A percentile compares a stretch with the other conserved stretches of the same genome.
phyloP scores from a whole-genome alignment of 768 basidiomycete genomes.

The Hericium erinaceus region DNA sequence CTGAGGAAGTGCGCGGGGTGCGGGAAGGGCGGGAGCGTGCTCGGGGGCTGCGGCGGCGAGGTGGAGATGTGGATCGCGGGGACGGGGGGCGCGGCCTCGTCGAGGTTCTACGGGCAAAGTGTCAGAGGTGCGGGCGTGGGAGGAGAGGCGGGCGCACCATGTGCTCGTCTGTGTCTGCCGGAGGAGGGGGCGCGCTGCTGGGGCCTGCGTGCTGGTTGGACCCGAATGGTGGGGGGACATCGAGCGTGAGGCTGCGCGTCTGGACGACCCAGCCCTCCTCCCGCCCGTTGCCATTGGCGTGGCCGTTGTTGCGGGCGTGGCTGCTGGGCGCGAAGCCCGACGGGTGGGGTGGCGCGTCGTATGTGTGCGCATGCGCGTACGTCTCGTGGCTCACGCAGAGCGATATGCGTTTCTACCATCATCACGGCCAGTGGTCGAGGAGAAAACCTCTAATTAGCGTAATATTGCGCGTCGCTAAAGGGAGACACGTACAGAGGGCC shows the following conservation, averaged over 20 bases:
- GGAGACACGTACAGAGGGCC: conserved; percentile 39
- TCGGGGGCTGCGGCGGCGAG: conserved; percentile 9
- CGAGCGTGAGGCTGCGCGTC: conserved; percentile 57
- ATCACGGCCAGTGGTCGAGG: background rate
- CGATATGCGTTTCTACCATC: conserved; percentile 48
- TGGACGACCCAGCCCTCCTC: conserved; percentile 70
- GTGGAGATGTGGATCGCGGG: conserved; percentile 14
- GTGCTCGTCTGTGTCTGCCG: conserved; percentile 26
- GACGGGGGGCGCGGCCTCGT: conserved; percentile 7
- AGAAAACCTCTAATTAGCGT: background rate
- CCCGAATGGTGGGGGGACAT: conserved; percentile 22
- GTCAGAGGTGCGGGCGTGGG: background rate
- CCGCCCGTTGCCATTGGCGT: conserved; percentile 9
- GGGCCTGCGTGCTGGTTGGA: background rate
- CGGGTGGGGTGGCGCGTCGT: conserved; percentile 19
- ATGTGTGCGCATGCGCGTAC: conserved; percentile 7
- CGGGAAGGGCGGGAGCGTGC: conserved; percentile 20
- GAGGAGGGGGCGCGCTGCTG: background rate
- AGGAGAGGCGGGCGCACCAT: conserved; percentile 31
- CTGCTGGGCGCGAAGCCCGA: conserved; percentile 18
- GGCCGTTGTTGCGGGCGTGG: too few species aligned
- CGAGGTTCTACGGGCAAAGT: conserved; percentile 5
- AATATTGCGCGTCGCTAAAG: conserved; percentile 2
- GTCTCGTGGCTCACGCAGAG: conserved; percentile 27
- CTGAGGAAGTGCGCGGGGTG: conserved; percentile 8